Conservation (phyloP, 805 yeast species). For the Yamadazyma sp. region DNA sequence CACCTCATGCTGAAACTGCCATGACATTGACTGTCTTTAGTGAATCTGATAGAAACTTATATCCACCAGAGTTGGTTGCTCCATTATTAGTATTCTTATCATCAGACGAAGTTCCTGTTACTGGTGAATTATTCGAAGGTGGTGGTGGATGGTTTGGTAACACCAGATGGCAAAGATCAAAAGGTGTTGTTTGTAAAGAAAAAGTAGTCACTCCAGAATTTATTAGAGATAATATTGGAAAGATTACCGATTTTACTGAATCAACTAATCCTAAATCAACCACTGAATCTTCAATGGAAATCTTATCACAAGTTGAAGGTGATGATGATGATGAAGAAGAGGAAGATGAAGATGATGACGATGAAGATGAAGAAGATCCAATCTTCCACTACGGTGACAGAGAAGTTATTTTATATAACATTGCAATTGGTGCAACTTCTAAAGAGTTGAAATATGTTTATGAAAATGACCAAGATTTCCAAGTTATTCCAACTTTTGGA, state of each 20-base stretch:
- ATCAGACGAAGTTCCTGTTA: constrained; percentile 66
- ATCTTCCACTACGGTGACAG: constrained; percentile 59
- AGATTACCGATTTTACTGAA: constrained; percentile 62
- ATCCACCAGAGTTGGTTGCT: constrained; percentile 85
- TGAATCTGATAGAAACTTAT: constrained; percentile 75
- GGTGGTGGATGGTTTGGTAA: constrained; percentile 97
- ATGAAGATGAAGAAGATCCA: constrained; percentile 40
- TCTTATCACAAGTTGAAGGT: constrained; percentile 59
- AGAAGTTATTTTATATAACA: constrained; percentile 78
- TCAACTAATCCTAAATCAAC: constrained; percentile 58
- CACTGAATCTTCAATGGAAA: constrained; percentile 77
- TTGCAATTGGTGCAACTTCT: constrained; percentile 84
- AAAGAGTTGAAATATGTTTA: constrained; percentile 74
- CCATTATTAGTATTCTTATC: constrained; percentile 80
- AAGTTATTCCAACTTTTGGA: constrained; percentile 85
- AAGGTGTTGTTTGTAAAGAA: constrained; percentile 70
- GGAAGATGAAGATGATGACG: constrained; percentile 35
- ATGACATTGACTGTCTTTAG: constrained; percentile 90
- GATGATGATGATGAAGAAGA: constrained; percentile 48
- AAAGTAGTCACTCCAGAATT: constrained; percentile 61
- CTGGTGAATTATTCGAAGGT: constrained; percentile 84
- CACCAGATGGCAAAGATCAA: constrained; percentile 93
- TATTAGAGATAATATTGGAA: constrained; percentile 63
- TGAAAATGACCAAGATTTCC: constrained; percentile 75
- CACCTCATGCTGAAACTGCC: constrained; percentile 98